Base-by-base conservation (phyloP, 1,139 yeast species). In the Yamadazyma blattariae region DNA sequence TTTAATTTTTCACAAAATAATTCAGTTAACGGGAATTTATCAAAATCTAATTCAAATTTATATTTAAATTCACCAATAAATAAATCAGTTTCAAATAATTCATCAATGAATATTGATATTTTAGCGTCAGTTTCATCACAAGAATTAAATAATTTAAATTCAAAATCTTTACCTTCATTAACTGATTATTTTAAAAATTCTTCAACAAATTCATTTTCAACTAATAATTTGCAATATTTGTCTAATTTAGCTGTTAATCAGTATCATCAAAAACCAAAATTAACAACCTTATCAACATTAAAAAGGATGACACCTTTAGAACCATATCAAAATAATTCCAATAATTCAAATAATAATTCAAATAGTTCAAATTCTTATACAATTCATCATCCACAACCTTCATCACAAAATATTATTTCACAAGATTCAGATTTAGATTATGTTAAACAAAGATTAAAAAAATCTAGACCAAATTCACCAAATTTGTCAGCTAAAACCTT, bases 121-220 rank as follows among this genome's bases (percentile, higher is more conserved):
- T 62, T 86, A 41, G 95, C 94, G 4, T 76, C 83, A 18, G 94
- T 95, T 3, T 95, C 95, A 1, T 75, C 89, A 5, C 85, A 84
- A 52, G 92, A 85, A 54, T 67, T 86, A 37, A 83, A 64, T 35
- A 63, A 70, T 40, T 50, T 80, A 39, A 79, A 75, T 48, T 50
- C 60, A 15, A 76, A 73, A 51, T 79, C 86, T 1, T 66, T 82
- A 27, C 89, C 89, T 2, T 74, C 86, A 4, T 61, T 82, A 35
- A 67, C 83, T 0, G 79, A 80, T 30, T 81, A 76, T 58, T 81
- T 81, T 40, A 45, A 45, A 27, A 24, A 47, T 2, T 37, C 43
- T 12, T 41, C 41, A 10, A 27, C 45, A 11, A 47, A 47, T 28
- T 47, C 51, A 5, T 43, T 46, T 21, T 45, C 50, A 26, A 46